Evolutionary conservation across 768 basidiomycete species (phyloP).

Genomic region (Trametes villosa): DNA sequence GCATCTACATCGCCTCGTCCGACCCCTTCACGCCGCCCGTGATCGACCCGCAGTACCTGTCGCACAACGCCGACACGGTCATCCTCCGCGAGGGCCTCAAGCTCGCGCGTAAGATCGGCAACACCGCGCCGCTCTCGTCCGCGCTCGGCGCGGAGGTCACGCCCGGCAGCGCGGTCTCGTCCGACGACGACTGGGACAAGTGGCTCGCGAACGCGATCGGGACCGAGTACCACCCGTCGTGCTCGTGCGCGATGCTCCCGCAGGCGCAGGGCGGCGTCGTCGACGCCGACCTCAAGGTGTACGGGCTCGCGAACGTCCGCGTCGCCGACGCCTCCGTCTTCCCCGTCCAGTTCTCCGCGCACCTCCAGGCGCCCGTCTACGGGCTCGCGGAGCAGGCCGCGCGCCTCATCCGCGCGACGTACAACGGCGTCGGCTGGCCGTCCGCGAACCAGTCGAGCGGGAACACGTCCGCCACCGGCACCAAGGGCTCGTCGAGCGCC

Average conservation of each 20-base stretch:
- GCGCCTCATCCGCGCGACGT: slow-evolving; percentile 45
- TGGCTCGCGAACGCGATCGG: slow-evolving; percentile 50
- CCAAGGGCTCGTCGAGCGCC: background rate
- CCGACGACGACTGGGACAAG: slow-evolving; percentile 59
- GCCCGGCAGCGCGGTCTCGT: slow-evolving; percentile 54
- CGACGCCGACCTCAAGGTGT: slow-evolving; percentile 56
- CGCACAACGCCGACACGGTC: slow-evolving; percentile 53
- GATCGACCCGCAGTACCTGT: slow-evolving; percentile 71
- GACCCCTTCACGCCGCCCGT: slow-evolving; percentile 62
- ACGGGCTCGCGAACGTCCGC: slow-evolving; percentile 60
- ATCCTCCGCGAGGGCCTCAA: slow-evolving; percentile 64
- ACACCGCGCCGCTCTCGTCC: slow-evolving; percentile 52
- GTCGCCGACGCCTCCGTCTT: slow-evolving; percentile 63
- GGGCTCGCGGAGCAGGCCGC: slow-evolving; percentile 55
- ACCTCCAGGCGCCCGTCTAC: slow-evolving; percentile 42
- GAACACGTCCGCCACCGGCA: slow-evolving; percentile 1
- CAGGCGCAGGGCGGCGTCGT: slow-evolving; percentile 59
- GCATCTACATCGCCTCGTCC: slow-evolving; percentile 60
- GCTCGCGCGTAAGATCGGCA: slow-evolving; percentile 59
- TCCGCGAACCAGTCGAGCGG: background rate
- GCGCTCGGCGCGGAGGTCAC: slow-evolving; percentile 50
- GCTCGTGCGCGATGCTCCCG: slow-evolving; percentile 63
- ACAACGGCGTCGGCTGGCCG: slow-evolving; percentile 36
- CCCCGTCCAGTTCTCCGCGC: slow-evolving; percentile 56
- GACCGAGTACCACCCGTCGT: slow-evolving; percentile 66